A percentile compares a stretch with the other conserved stretches of the same genome.
phyloP scores from a whole-genome alignment of 176 grass and related monocot genomes.

The Musa itinerans region DNA sequence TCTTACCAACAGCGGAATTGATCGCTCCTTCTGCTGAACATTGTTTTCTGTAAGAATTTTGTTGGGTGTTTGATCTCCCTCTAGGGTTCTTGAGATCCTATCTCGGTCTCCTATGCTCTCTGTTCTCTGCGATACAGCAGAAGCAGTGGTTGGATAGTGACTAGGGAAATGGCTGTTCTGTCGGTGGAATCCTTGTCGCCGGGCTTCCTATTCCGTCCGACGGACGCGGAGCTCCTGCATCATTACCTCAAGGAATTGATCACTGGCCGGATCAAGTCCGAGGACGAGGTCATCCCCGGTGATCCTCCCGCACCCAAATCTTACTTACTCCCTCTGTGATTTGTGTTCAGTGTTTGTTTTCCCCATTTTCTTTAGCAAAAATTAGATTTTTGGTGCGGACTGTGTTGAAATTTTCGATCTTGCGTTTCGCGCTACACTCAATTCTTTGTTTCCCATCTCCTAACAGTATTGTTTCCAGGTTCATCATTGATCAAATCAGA shows the following conservation, averaged over 20 bases:
- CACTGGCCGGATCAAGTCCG: constrained; percentile 24
- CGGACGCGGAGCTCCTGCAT: constrained; percentile 50
- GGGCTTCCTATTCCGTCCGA: constrained; percentile 56
- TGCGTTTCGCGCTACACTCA: neutral
- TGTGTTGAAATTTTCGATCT: neutral
- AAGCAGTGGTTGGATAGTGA: neutral
- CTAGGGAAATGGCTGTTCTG: constrained; percentile 6
- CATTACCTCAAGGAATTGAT: constrained; percentile 68
- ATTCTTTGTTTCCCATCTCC: neutral
- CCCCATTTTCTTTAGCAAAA: neutral
- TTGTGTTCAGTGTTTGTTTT: neutral
- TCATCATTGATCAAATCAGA: constrained; percentile 3
- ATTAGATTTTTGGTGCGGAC: neutral
- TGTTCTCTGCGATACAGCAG: neutral
- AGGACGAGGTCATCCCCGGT: constrained; percentile 38
- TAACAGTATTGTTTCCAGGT: neutral
- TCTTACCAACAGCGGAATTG: no score
- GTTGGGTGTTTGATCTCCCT: neutral
- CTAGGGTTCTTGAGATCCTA: neutral
- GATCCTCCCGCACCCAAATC: neutral
- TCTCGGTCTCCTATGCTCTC: no score
- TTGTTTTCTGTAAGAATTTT: neutral
- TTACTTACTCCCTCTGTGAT: neutral
- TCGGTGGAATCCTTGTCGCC: constrained; percentile 24
- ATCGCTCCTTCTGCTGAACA: neutral